Evolutionary conservation across 306 rosid species (phyloP), one percentile per base, ranked within the genome.

Genomic region (Quercus variabilis): DNA sequence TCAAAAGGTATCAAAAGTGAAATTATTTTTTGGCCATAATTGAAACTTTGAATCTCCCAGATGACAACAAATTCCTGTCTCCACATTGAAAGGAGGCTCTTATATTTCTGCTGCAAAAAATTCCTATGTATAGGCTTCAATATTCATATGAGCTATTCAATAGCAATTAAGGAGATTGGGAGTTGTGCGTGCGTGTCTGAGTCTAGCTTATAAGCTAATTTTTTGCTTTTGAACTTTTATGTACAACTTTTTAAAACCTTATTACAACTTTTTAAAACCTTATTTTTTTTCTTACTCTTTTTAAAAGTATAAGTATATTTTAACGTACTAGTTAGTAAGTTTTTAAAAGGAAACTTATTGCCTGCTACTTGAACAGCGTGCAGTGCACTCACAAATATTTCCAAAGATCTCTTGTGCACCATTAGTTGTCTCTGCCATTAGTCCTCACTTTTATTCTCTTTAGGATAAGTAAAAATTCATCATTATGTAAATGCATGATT

Each of bases 41-140:
- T 51, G 14, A 20, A 67, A 57, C 58, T 57, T 71, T 55, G 76
- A 80, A 75, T 83, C 76, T 78, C n/a, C 79, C 23, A 74, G 21
- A 23, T 13, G 71, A 46, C 19, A 76, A 33, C 56, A 69, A 69
- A 79, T 62, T 77, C 55, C 33, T 58, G 72, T 56, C 56, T 64
- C 62, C 86, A 20, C 74, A 70, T 76, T 73, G 43, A 51, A 74
- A 63, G 70, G 38, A 23, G 46, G 2, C 58, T 75, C 46, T 30
- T 51, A 79, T 81, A 78, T 21, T 28, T 25, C 52, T 43, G 12
- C 80, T 31, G 60, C 41, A 59, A 55, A 75, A 82, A 79, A 72
- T 58, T 69, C 60, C 55, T 46, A 38, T 54, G 54, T 58, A 76
- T 41, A 52, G 43, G 76, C 72, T 70, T 25, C 33, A 57, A 64